Conservation (phyloP, 768 basidiomycete genomes). For the Lactarius akahatsu region DNA sequence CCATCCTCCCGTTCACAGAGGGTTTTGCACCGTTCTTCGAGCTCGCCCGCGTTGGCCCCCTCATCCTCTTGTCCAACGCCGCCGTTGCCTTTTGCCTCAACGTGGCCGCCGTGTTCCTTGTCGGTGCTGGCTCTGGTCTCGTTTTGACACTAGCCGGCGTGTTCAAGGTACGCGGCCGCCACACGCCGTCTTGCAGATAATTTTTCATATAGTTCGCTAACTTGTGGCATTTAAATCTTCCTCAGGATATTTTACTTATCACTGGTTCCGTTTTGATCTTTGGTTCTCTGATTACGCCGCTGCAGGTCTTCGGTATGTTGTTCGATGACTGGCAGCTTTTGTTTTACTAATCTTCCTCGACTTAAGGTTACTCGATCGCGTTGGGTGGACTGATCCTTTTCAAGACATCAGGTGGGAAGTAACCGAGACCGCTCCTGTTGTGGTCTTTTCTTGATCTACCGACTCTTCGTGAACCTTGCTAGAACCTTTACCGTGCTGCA, state of each 20-base stretch:
- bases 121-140: constrained; percentile 83
- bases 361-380: constrained; percentile 80
- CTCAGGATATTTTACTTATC: constrained; percentile 90
- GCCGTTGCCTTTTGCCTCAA: constrained; percentile 85
- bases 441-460: background rate
- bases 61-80: constrained; percentile 81
- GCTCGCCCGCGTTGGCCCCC: constrained; percentile 49
- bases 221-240: background rate
- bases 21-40: constrained; percentile 84
- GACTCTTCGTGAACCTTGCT: background rate
- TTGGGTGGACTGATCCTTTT: constrained; percentile 81
- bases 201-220: background rate
- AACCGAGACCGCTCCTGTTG: constrained; percentile 1
- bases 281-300: constrained; percentile 70
- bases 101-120: constrained; percentile 91
- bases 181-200: constrained; percentile 3
- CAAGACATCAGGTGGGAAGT: constrained; percentile 73
- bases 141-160: constrained; percentile 93
- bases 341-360: background rate
- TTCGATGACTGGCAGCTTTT: background rate
- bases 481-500: background rate
- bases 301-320: constrained; percentile 75
- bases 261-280: constrained; percentile 87
- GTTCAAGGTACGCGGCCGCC: constrained; percentile 60
- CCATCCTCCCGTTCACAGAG: constrained; percentile 88